Percentiles rank a stretch among this genome's conserved stretches.
phyloP scores from a whole-genome alignment of 176 grass and related monocot species.

The Thalia dealbata region DNA sequence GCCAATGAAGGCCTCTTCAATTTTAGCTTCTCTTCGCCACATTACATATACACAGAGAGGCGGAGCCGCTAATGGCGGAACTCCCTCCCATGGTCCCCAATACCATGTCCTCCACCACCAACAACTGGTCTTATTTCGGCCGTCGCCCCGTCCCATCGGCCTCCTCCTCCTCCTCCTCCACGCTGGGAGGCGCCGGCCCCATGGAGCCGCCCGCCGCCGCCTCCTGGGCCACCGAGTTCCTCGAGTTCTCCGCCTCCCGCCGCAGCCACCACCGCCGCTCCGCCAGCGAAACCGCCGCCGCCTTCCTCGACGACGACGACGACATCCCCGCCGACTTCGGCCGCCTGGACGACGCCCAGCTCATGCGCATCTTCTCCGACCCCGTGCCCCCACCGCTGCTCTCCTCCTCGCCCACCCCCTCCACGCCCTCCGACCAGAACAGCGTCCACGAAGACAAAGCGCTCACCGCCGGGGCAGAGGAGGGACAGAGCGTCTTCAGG shows the following conservation, averaged over 20 bases:
- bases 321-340: conserved; percentile 50
- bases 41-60: neutral
- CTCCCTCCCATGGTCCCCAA: conserved; percentile 54
- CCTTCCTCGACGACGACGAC: conserved; percentile 50
- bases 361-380: conserved; percentile 96
- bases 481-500: conserved; percentile 21
- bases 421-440: neutral
- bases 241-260: conserved; percentile 49
- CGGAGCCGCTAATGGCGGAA: conserved; percentile 35
- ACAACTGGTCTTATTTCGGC: neutral
- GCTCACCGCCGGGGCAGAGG: conserved; percentile 17
- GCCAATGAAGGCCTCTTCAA: neutral
- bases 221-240: conserved; percentile 50
- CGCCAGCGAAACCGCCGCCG: conserved; percentile 64
- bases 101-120: neutral
- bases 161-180: no score
- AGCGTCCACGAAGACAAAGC: neutral
- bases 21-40: neutral
- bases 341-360: conserved; percentile 75
- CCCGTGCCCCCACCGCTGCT: conserved; percentile 20
- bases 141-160: neutral
- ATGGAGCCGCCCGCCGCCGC: conserved; percentile 20
- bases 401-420: neutral
- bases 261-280: conserved; percentile 59
- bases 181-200: no score